Evolutionary conservation across 345 rosid species (phyloP).

Genomic region (Jatropha curcas): DNA sequence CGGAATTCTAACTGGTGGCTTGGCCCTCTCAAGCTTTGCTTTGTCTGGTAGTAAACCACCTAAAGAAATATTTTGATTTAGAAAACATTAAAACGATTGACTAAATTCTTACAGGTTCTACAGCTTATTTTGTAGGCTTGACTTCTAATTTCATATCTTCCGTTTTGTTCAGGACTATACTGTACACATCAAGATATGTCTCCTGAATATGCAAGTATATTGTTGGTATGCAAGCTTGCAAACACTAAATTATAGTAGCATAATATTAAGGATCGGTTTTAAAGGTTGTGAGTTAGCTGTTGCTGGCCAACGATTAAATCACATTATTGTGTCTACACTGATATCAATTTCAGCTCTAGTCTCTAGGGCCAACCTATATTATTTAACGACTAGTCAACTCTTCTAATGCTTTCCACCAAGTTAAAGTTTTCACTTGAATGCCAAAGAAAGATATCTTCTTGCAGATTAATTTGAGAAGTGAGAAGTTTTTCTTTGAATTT

Average conservation of each 20-base stretch:
- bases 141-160: not conserved
- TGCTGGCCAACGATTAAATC: not conserved
- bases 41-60: conserved; percentile 61
- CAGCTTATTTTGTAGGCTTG: conserved; percentile 5
- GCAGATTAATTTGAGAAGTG: not conserved
- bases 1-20: conserved; percentile 79
- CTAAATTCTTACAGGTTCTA: no score
- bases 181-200: conserved; percentile 99
- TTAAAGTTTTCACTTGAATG: not conserved
- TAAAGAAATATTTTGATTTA: conserved; percentile 2
- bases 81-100: not conserved
- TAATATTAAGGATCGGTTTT: not conserved
- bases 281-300: not conserved
- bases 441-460: not conserved
- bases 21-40: conserved; percentile 91
- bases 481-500: not conserved
- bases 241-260: conserved; percentile 2
- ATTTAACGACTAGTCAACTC: not conserved
- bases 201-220: conserved; percentile 90
- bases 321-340: not conserved
- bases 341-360: not conserved
- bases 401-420: not conserved
- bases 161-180: conserved; percentile 56
- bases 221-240: conserved; percentile 56
- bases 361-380: not conserved